Base-by-base conservation (phyloP, 1,139 yeast species). In the Pichia sp. region DNA sequence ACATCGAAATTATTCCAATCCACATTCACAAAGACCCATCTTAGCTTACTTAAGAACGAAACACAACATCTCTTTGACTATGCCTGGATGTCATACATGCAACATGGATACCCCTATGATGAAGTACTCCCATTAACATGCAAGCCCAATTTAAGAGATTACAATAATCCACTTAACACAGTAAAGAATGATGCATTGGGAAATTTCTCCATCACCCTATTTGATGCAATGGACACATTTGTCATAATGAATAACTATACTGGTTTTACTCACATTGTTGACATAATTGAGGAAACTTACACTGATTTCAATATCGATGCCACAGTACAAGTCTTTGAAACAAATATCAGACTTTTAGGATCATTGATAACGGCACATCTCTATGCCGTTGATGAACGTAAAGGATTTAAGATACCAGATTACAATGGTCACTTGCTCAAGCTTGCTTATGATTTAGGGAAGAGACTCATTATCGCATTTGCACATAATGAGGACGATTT, bases 141-240 rank as follows among this genome's bases (percentile, higher is more conserved):
- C 54, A 59, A 57, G 19, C 82, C 88, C 0, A 72, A 76, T 37
- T 81, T 80, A 1, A 75, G 86, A 7, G 85, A 84, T 51, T 65
- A 58, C 38, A 55, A 58, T 1, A 67, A 83, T 48, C 55, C 66
- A 1, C 51, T 59, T 6, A 79, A 86, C 50, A 64, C 74, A 2
- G 74, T 73, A 15, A 63, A 83, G 35, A 86, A 86, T 53, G 97
- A 88, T 53, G 93, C 83, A 0, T 59, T 86, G 62, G 96, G 96
- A 0, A 87, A 86, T 51, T 78, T 77, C 37, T 75, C 94, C 1
- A 69, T 79, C 51, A 85, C 95, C 0, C 59, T 86, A 33, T 62
- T 88, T 22, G 97, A 88, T 55, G 71, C 84, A 20, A 54, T 88
- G 30, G 95, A 91, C 45, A 78, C 91, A 24, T 70, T 85, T 42